phyloP scores from a whole-genome alignment of 306 rosid genomes.

The Quercus gilva region DNA sequence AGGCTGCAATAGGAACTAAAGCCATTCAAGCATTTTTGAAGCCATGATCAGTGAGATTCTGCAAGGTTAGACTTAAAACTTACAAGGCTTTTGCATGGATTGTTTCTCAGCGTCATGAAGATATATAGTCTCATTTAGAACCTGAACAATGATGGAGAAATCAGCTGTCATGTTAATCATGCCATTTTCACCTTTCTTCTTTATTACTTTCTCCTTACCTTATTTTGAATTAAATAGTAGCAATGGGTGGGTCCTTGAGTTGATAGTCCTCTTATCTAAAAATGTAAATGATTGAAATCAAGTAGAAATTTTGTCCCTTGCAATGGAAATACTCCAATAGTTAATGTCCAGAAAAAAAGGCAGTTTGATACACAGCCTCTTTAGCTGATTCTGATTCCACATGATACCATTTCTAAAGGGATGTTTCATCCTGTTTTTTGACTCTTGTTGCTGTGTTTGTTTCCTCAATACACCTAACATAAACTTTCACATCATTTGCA shows the following conservation, averaged over 20 bases:
- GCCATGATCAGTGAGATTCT: neutral
- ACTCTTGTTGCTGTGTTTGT: neutral
- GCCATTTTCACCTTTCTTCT: constrained; percentile 6
- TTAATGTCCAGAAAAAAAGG: neutral
- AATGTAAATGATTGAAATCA: neutral
- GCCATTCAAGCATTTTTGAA: too few relatives aligned
- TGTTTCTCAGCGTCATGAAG: neutral
- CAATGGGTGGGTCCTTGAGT: neutral
- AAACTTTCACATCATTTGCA: neutral
- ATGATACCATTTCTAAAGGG: neutral
- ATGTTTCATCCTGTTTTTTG: neutral
- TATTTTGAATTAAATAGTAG: neutral
- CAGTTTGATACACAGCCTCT: neutral
- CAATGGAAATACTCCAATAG: neutral
- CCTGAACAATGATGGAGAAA: constrained; percentile 23
- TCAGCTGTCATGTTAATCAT: constrained; percentile 21
- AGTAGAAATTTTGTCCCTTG: neutral
- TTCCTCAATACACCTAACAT: neutral
- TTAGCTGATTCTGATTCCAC: neutral
- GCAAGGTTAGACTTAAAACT: neutral
- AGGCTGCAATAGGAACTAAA: too few relatives aligned
- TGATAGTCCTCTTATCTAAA: neutral
- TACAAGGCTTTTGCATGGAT: neutral
- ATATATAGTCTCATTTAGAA: neutral
- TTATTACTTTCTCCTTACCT: neutral